These are phyloP conservation scores for Catenaria anguillulae DNA, from an alignment of 371 early-diverging fungal genomes.

Conservation along the genomic window DNA sequence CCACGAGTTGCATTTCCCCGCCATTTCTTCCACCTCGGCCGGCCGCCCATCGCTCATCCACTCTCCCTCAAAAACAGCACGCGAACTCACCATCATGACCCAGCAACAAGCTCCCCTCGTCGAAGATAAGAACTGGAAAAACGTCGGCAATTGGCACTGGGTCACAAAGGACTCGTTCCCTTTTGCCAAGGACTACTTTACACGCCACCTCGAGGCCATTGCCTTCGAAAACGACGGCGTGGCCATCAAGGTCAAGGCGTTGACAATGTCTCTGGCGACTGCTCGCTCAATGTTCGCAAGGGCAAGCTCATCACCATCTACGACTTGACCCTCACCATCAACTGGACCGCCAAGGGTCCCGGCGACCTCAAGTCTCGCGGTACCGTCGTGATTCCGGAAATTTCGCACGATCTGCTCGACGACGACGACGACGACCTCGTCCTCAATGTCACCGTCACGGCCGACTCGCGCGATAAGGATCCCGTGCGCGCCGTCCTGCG, in stretches of 20 bases:
- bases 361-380: background rate
- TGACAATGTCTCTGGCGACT: background rate
- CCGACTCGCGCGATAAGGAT: constrained; percentile 1
- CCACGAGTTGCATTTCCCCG: too few relatives aligned
- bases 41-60: too few relatives aligned
- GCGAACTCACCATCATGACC: too few relatives aligned
- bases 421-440: constrained; percentile 6
- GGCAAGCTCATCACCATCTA: constrained; percentile 8
- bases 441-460: background rate
- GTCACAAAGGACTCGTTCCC: background rate
- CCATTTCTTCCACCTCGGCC: too few relatives aligned
- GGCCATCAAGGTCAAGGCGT: too few relatives aligned
- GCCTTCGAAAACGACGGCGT: too few relatives aligned
- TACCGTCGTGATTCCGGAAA: constrained; percentile 1
- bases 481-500: background rate
- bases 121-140: background rate
- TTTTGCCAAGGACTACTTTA: background rate
- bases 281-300: constrained; percentile 3
- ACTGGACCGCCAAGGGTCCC: background rate
- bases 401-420: background rate
- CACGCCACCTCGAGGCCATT: background rate
- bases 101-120: too few relatives aligned
- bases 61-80: too few relatives aligned
- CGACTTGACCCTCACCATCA: background rate
- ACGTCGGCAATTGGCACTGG: constrained; percentile 8